These are phyloP conservation scores for Ganoderma sinense DNA, from an alignment of 1,284 basidiomycete species.

Conservation along the genomic window DNA sequence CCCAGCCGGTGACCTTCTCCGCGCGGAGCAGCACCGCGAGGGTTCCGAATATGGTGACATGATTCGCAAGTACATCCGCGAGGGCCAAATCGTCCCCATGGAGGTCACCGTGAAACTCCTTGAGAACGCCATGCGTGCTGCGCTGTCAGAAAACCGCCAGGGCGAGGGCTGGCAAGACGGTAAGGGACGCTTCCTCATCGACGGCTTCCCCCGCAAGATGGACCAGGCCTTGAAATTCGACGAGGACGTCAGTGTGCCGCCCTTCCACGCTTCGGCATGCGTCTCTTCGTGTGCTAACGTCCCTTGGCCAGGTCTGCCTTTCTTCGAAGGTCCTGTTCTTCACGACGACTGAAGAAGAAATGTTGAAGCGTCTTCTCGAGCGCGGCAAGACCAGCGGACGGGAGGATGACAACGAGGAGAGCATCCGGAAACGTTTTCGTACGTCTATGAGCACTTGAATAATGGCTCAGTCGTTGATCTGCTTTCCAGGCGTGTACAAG, in stretches of 20 bases:
- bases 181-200: slow-evolving; percentile 90
- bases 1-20: slow-evolving; percentile 93
- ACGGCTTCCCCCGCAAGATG: slow-evolving; percentile 99
- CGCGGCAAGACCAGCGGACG: slow-evolving; percentile 94
- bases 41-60: slow-evolving; percentile 89
- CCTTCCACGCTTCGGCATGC: background rate
- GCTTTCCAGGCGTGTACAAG: slow-evolving; percentile 80
- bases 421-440: slow-evolving; percentile 97
- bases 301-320: slow-evolving; percentile 69
- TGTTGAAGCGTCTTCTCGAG: slow-evolving; percentile 88
- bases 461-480: slow-evolving; percentile 5
- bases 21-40: slow-evolving; percentile 90
- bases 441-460: slow-evolving; percentile 40
- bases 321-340: slow-evolving; percentile 89
- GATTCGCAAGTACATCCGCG: slow-evolving; percentile 90
- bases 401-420: slow-evolving; percentile 96
- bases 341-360: slow-evolving; percentile 89
- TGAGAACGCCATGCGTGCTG: slow-evolving; percentile 89
- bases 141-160: slow-evolving; percentile 54
- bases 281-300: slow-evolving; percentile 14
- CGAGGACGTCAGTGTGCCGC: slow-evolving; percentile 66
- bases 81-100: slow-evolving; percentile 96
- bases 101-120: slow-evolving; percentile 97
- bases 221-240: slow-evolving; percentile 97
- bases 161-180: slow-evolving; percentile 76